Evolutionary conservation across 768 basidiomycete species (phyloP).

Genomic region (Rhizopogon vinicolor): DNA sequence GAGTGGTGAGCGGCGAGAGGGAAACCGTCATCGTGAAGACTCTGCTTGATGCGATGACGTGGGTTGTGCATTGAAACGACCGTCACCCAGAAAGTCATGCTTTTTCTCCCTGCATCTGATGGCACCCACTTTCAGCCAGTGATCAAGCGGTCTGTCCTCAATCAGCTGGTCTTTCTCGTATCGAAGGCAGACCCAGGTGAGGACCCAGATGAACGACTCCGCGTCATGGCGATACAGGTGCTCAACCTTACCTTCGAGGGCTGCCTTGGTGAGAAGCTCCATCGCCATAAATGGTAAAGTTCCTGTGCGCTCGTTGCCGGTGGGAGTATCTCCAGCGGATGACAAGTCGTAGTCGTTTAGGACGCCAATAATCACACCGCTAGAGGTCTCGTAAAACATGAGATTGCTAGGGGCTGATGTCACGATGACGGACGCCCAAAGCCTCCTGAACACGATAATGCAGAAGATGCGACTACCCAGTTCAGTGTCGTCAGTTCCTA

Average conservation of each 20-base stretch:
- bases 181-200: not conserved
- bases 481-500: too few species aligned
- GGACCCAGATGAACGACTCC: not conserved
- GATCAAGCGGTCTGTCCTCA: not conserved
- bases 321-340: not conserved
- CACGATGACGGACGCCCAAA: constrained; percentile 4
- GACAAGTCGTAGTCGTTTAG: constrained; percentile 8
- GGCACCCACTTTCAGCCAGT: too few species aligned
- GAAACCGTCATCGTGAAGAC: too few species aligned
- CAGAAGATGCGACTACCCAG: constrained; percentile 7
- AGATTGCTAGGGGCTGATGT: constrained; percentile 7
- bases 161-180: constrained; percentile 4
- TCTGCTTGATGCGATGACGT: too few species aligned
- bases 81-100: too few species aligned
- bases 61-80: too few species aligned
- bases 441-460: not conserved
- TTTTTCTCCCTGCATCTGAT: too few species aligned
- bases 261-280: not conserved
- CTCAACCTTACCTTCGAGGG: not conserved
- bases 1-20: too few species aligned
- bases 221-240: too few species aligned
- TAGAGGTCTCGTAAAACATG: too few species aligned
- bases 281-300: constrained; percentile 7
- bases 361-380: constrained; percentile 6
- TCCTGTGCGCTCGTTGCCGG: constrained; percentile 5